A percentile compares a stretch with the other conserved stretches of the same genome.
phyloP scores from a whole-genome alignment of 306 rosid species.

The Sicyos baderoa region DNA sequence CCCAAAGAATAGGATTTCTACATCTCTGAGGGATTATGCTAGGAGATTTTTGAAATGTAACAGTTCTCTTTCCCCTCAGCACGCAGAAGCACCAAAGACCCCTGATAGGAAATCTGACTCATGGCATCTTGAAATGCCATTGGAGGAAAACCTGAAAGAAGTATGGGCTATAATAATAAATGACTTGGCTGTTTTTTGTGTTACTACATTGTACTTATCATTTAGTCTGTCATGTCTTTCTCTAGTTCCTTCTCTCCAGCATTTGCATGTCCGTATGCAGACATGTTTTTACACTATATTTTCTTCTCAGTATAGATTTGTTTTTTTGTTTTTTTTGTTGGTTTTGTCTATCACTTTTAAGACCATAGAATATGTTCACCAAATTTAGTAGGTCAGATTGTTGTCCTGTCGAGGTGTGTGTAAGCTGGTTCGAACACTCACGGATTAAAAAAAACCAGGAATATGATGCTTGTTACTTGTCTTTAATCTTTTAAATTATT shows the following conservation, averaged over 20 bases:
- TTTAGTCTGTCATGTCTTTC: neutral
- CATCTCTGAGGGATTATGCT: conserved; percentile 59
- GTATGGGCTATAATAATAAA: conserved; percentile 33
- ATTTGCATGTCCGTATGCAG: neutral
- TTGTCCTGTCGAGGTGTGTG: too few species aligned
- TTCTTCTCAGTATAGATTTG: neutral
- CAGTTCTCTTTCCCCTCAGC: conserved; percentile 36
- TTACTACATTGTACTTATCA: neutral
- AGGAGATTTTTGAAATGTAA: conserved; percentile 59
- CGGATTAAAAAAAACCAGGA: too few species aligned
- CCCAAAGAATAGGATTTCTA: conserved; percentile 28
- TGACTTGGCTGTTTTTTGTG: neutral
- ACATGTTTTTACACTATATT: neutral
- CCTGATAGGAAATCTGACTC: conserved; percentile 70
- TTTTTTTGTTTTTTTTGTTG: neutral
- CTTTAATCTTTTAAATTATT: neutral
- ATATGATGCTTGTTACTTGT: neutral
- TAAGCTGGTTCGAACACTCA: too few species aligned
- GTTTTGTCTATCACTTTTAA: neutral
- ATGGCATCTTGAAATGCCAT: conserved; percentile 55
- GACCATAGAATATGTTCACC: neutral
- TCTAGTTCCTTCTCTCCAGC: neutral
- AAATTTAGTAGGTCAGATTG: too few species aligned
- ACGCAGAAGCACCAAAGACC: conserved; percentile 69
- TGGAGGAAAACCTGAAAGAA: conserved; percentile 79